These are phyloP conservation scores for Polytrichum formosum DNA, from an alignment of 225 moss, liverwort and hornwort species.

Conservation along the genomic window DNA sequence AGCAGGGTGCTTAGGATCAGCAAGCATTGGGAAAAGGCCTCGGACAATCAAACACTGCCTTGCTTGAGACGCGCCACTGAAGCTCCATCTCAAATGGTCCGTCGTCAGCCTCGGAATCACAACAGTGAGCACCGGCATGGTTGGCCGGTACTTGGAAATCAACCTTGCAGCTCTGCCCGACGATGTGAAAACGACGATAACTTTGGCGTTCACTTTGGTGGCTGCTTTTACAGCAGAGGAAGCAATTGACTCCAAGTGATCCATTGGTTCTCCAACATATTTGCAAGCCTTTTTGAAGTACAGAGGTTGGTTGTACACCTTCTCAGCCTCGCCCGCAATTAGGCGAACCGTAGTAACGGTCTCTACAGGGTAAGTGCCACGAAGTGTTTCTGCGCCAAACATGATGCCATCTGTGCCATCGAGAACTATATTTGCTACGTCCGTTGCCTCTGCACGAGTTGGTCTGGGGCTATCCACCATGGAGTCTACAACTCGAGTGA, in stretches of 20 bases:
- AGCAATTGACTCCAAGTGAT: slow-evolving; percentile 40
- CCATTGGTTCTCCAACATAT: slow-evolving; percentile 52
- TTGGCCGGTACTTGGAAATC: slow-evolving; percentile 46
- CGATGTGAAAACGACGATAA: slow-evolving; percentile 58
- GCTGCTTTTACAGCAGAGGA: slow-evolving; percentile 56
- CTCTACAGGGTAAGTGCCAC: slow-evolving; percentile 49
- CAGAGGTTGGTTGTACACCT: slow-evolving; percentile 48
- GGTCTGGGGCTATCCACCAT: slow-evolving; percentile 96
- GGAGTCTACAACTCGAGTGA: slow-evolving; percentile 86
- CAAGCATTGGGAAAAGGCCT: slow-evolving; percentile 53
- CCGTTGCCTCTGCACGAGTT: slow-evolving; percentile 87
- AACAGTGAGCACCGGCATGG: slow-evolving; percentile 35
- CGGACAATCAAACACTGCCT: slow-evolving; percentile 50
- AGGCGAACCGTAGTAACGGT: slow-evolving; percentile 31
- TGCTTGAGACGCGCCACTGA: slow-evolving; percentile 42
- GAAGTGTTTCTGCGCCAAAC: slow-evolving; percentile 52
- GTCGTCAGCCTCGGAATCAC: slow-evolving; percentile 46
- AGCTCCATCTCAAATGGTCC: slow-evolving; percentile 52
- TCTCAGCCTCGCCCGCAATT: slow-evolving; percentile 54
- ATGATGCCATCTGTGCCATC: slow-evolving; percentile 58
- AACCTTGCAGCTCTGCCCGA: slow-evolving; percentile 48
- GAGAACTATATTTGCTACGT: slow-evolving; percentile 74
- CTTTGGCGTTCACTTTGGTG: slow-evolving; percentile 41
- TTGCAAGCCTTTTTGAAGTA: slow-evolving; percentile 36
- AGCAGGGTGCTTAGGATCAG: slow-evolving; percentile 47